phyloP scores from a whole-genome alignment of 331 rosid genomes.

The Malus hybrid region DNA sequence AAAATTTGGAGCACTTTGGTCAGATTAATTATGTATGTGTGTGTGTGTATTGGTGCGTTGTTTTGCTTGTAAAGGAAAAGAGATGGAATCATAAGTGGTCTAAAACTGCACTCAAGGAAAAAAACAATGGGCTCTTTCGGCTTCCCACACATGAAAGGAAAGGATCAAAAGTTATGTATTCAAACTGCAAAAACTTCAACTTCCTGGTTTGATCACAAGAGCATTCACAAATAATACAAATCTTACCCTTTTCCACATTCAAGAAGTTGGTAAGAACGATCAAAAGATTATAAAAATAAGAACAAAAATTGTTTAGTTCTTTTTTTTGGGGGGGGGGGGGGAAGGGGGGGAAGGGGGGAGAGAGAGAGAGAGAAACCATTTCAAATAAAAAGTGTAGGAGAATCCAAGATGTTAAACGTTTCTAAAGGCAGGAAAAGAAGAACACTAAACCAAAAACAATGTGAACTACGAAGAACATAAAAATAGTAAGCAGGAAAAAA shows the following conservation, averaged over 20 bases:
- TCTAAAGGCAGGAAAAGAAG: slow-evolving; percentile 19
- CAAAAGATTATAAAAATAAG: slow-evolving; percentile 3
- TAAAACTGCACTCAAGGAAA: slow-evolving; percentile 37
- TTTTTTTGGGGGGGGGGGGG: too few relatives aligned
- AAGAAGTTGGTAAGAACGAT: slow-evolving; percentile 4
- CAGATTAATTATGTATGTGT: background rate
- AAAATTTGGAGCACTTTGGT: slow-evolving; percentile 41
- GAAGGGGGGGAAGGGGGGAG: background rate
- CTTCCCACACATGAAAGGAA: slow-evolving; percentile 61
- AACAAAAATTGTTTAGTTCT: background rate
- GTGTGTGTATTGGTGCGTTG: slow-evolving; percentile 19
- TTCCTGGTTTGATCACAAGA: slow-evolving; percentile 13
- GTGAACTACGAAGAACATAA: background rate
- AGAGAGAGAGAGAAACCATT: slow-evolving; percentile 26
- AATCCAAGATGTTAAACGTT: slow-evolving; percentile 30
- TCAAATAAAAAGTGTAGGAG: slow-evolving; percentile 14
- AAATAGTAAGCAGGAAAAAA: too few relatives aligned
- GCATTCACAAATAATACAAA: slow-evolving; percentile 17
- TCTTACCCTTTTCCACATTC: slow-evolving; percentile 19
- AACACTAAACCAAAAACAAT: slow-evolving; percentile 4
- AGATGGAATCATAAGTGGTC: slow-evolving; percentile 34
- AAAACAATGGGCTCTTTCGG: slow-evolving; percentile 52
- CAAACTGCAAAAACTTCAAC: slow-evolving; percentile 25
- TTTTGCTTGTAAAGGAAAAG: slow-evolving; percentile 12
- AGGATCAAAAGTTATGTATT: slow-evolving; percentile 50